Evolutionary conservation across 78 protist genomes (phyloP).

Genomic region (Tieghemostelium lacteum): DNA sequence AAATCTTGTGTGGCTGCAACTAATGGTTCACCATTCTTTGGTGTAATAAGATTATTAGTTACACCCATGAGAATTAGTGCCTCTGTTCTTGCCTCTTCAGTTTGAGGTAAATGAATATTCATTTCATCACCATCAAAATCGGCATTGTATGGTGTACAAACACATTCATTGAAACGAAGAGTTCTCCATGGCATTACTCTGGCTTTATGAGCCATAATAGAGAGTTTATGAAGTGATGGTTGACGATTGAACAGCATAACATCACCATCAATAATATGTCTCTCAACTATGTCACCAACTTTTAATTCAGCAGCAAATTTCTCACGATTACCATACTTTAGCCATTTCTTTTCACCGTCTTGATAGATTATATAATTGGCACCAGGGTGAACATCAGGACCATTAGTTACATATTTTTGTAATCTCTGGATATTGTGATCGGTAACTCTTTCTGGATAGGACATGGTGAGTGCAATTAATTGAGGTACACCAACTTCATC

Average conservation of each 20-base stretch:
- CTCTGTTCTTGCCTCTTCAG: slow-evolving; percentile 98
- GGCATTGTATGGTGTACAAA: slow-evolving; percentile 99
- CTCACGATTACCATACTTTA: slow-evolving; percentile 78
- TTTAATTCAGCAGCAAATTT: slow-evolving; percentile 81
- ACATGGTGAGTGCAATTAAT: slow-evolving; percentile 92
- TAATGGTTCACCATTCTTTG: slow-evolving; percentile 98
- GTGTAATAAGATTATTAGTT: slow-evolving; percentile 95
- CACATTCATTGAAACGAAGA: slow-evolving; percentile 99
- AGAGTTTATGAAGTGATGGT: slow-evolving; percentile 98
- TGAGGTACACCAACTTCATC: slow-evolving; percentile 96
- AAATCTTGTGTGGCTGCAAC: slow-evolving; percentile 99
- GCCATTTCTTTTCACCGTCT: slow-evolving; percentile 80
- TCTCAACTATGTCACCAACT: slow-evolving; percentile 95
- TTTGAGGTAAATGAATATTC: slow-evolving; percentile 97
- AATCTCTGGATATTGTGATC: slow-evolving; percentile 84
- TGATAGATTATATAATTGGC: slow-evolving; percentile 87
- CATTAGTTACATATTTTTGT: slow-evolving; percentile 76
- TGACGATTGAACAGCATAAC: slow-evolving; percentile 99
- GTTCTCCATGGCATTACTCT: slow-evolving; percentile 96
- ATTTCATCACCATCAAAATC: slow-evolving; percentile 99
- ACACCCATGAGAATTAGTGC: slow-evolving; percentile 75
- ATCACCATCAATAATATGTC: slow-evolving; percentile 98
- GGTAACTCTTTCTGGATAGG: slow-evolving; percentile 97
- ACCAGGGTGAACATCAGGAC: slow-evolving; percentile 94
- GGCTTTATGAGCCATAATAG: slow-evolving; percentile 96